Base-by-base conservation (phyloP, 2,329 filamentous ascomycete species). In the Ophiostoma ips region DNA sequence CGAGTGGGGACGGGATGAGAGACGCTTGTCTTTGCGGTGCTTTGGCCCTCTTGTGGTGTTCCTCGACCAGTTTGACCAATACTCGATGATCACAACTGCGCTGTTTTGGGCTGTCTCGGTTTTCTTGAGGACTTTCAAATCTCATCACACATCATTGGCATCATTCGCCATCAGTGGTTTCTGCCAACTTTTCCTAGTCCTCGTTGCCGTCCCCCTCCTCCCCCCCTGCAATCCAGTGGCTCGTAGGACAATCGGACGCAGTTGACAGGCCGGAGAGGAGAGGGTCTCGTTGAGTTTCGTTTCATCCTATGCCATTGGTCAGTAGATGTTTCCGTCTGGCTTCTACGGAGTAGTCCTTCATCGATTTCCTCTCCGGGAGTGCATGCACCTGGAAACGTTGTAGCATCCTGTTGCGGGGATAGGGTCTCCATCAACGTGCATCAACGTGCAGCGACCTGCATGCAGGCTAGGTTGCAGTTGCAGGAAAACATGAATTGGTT, bases 401-500 rank as follows among this genome's bases (percentile, higher is more conserved):
- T 21, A 12, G 38, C 37, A 13, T 30, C 28, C 18, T 21, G 36
- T 30, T 9, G 5, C 13, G 40, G 24, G 15, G n/a, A 43, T 30
- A 43, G 40, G 30, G 40, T 24, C 40, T 43, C 21, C 40, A 43
- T 43, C 28, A 30, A 15, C 40, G 28, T 43, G 40, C 40, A 43
- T 43, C 28, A 30, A 15, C 40, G 28, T 43, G 40, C 40, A 43
- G 40, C 16, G 37, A 34, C 43, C 47, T 48, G 31, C 46, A 43
- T 40, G 50, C 46, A 48, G 46, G 49, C 40, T 45, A 53, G 44
- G 37, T 44, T 51, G 19, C 36, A 48, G 59, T 56, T 54, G 48
- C 50, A 49, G 41, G 46, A 13, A 18, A n/a, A 40, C 47, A 28
- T 43, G 45, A 55, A 55, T 52, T 49, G 55, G 53, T 56, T 56